phyloP scores from a whole-genome alignment of 768 basidiomycete genomes.

The Tylopilus balloui region DNA sequence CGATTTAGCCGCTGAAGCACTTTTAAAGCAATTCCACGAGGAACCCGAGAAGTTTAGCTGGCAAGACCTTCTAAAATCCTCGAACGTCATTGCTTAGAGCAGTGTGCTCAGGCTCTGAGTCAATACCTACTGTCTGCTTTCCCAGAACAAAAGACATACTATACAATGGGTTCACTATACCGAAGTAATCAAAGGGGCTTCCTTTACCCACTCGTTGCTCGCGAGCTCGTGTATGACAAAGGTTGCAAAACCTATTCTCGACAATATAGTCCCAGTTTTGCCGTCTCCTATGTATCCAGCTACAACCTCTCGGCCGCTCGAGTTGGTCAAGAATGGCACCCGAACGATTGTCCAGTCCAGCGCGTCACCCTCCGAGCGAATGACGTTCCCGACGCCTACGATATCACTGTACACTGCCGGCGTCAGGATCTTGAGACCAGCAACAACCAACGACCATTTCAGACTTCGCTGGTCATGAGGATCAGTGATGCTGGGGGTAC shows the following conservation, averaged over 20 bases:
- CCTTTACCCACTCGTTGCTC: conserved; percentile 55
- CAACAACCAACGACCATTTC: conserved; percentile 37
- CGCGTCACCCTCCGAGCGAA: conserved; percentile 45
- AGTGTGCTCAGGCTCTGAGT: not conserved
- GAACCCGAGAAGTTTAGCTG: conserved; percentile 75
- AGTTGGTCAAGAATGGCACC: conserved; percentile 58
- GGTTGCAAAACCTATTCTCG: conserved; percentile 55
- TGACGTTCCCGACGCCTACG: conserved; percentile 54
- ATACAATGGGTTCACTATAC: not conserved
- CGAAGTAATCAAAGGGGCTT: conserved; percentile 30
- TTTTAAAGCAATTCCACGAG: conserved; percentile 74
- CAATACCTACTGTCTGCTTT: not conserved
- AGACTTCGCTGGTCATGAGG: conserved; percentile 52
- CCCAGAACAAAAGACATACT: not conserved
- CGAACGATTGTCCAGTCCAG: conserved; percentile 69
- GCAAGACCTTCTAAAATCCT: conserved; percentile 67
- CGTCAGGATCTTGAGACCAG: conserved; percentile 36
- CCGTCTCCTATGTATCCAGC: conserved; percentile 70
- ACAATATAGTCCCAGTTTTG: conserved; percentile 43
- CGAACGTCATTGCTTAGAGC: conserved; percentile 17
- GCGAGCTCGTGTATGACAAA: conserved; percentile 58
- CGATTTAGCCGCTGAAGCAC: conserved; percentile 28
- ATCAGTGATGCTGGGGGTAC: conserved; percentile 63
- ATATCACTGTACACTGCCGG: conserved; percentile 63
- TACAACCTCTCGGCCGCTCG: conserved; percentile 40